Conservation (phyloP, 1,284 basidiomycete genomes). For the Trichosporon coremiiforme region DNA sequence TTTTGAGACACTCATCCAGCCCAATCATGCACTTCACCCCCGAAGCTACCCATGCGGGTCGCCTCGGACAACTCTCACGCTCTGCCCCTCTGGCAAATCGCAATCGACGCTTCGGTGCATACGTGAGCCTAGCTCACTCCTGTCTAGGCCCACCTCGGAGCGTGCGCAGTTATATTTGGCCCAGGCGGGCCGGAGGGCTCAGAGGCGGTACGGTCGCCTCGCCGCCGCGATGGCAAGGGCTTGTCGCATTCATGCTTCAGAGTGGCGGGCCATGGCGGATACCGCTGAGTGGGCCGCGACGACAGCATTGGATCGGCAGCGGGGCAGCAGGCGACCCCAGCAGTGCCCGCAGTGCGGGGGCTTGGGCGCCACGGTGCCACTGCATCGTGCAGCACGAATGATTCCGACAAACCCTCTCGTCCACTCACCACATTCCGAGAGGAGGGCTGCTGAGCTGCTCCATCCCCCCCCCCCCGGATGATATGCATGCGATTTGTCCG, state of each 20-base stretch:
- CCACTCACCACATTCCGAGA: background rate
- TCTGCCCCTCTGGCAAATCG: background rate
- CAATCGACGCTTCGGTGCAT: background rate
- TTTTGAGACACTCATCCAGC: too few relatives aligned
- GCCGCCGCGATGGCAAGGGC: background rate
- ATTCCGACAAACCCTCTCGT: background rate
- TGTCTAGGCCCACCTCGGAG: background rate
- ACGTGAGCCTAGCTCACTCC: background rate
- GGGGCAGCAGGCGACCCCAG: background rate
- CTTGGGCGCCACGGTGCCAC: background rate
- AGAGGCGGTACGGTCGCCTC: background rate
- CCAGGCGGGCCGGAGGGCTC: background rate
- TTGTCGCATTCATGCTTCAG: slow-evolving; percentile 2
- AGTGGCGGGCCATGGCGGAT: background rate
- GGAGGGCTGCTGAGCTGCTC: background rate
- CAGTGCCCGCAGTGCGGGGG: background rate
- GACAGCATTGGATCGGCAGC: background rate
- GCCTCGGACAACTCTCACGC: background rate
- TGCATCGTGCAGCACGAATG: background rate
- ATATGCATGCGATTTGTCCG: background rate
- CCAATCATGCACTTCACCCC: too few relatives aligned
- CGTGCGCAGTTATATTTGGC: slow-evolving; percentile 5
- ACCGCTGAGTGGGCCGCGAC: background rate
- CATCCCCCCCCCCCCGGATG: background rate
- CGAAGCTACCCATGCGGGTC: background rate